Conservation (phyloP, 495 filamentous ascomycete species). For the Aspergillus nidulans region DNA sequence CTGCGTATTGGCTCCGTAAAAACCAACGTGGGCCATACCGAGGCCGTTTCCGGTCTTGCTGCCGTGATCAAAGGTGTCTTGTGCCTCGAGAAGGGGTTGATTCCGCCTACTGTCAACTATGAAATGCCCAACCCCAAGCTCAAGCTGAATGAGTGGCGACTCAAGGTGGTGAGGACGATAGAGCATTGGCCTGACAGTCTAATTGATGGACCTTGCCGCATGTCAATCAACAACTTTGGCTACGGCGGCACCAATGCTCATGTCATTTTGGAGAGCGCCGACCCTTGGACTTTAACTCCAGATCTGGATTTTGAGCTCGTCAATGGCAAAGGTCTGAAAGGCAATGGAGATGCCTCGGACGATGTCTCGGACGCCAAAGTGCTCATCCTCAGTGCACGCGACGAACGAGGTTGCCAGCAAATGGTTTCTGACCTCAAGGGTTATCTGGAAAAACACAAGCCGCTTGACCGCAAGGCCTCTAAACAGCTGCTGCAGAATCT, state of each 20-base stretch:
- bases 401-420: neutral
- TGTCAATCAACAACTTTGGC: constrained; percentile 32
- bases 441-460: no score
- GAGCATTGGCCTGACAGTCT: constrained; percentile 6
- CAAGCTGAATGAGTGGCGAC: constrained; percentile 18
- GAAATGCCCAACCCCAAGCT: no score
- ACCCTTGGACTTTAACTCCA: no score
- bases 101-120: constrained; percentile 13
- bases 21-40: constrained; percentile 33
- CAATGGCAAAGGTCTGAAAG: no score
- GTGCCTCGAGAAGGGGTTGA: constrained; percentile 23
- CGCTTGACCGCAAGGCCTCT: no score
- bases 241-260: constrained; percentile 34
- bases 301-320: no score
- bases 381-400: neutral
- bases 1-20: constrained; percentile 16
- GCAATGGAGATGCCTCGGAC: no score
- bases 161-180: constrained; percentile 24
- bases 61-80: constrained; percentile 32
- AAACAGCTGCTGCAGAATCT: no score
- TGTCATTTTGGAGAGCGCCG: constrained; percentile 24
- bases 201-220: constrained; percentile 6
- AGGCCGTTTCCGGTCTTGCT: constrained; percentile 22
- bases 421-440: no score
- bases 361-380: neutral